Base-by-base conservation (phyloP, 2,329 filamentous ascomycete genomes). In the Exophiala aquamarina region DNA sequence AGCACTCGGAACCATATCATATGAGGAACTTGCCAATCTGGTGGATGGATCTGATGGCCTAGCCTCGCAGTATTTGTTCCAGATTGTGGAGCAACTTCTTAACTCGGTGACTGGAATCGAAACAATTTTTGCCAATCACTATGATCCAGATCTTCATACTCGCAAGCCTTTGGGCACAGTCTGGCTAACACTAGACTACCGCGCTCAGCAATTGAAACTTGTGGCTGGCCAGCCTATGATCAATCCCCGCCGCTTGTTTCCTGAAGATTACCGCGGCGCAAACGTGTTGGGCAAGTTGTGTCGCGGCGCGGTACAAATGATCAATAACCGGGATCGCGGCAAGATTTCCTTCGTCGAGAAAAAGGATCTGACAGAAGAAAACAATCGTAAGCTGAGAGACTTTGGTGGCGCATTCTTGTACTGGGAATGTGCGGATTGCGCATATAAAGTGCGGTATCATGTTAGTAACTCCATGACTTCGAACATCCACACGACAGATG, bases 341-440 rank as follows among this genome's bases (percentile, higher is more conserved):
- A 47, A 48, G 6, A 44, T 61, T 15, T 47, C 48, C 9, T 43
- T 50, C 14, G 48, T 57, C 26, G 44, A 52, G 10, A 46, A 38
- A 13, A 49, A 42, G 21, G 54, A 61, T 18, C 46, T 61, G 9
- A 28, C 21, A 9, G 44, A 40, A 11, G 54, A 57, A 4, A 51
- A 59, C 19, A 37, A 23, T 19, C 49, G 42, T 13, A 44, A 48
- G 23, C 42, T 59, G 9, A 43, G 39, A 33, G 47, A 50, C 9
- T 46, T 50, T 23, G 49, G 47, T 15, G 58, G 58, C 18, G 55
- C 49, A 3, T 61, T 49, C 32, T 38, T 61, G 11, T 51, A 52
- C 33, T 61, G 58, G 58, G 47, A 57, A 34, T 61, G 58, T 38
- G 46, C 55, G 13, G 41, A 56, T 14, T 61, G 58, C 40, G 50